Conservation (phyloP, 2,329 filamentous ascomycete species). For the Parafenestella ontariensis region DNA sequence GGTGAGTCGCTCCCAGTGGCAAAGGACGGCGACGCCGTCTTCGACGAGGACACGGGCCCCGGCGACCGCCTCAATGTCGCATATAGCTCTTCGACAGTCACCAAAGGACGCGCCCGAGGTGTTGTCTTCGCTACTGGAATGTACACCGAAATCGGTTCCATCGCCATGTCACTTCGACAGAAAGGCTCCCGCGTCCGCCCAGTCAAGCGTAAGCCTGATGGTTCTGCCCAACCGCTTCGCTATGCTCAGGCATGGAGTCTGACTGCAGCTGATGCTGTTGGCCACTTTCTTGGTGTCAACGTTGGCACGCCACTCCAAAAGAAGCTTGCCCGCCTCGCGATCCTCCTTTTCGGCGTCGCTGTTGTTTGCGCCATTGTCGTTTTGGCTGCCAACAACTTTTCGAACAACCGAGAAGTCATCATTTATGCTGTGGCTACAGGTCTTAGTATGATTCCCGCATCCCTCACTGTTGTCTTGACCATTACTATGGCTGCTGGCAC, state of each 20-base stretch:
- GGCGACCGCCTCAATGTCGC: slow-evolving; percentile 74
- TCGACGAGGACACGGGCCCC: slow-evolving; percentile 62
- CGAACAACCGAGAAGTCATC: slow-evolving; percentile 46
- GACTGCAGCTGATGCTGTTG: slow-evolving; percentile 53
- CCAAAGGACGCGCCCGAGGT: slow-evolving; percentile 71
- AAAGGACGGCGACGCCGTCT: slow-evolving; percentile 66
- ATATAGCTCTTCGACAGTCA: slow-evolving; percentile 73
- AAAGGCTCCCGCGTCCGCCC: slow-evolving; percentile 47
- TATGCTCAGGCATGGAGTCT: slow-evolving; percentile 58
- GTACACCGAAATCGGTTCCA: slow-evolving; percentile 75
- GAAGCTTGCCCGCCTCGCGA: slow-evolving; percentile 45
- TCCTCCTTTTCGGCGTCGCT: slow-evolving; percentile 42
- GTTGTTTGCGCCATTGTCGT: slow-evolving; percentile 46
- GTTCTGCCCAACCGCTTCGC: slow-evolving; percentile 40
- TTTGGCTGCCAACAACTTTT: slow-evolving; percentile 44
- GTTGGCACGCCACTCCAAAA: slow-evolving; percentile 48
- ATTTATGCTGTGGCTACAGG: slow-evolving; percentile 49
- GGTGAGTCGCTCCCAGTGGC: slow-evolving; percentile 72
- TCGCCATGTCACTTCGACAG: slow-evolving; percentile 70
- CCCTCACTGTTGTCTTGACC: slow-evolving; percentile 45
- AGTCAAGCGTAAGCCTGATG: slow-evolving; percentile 50
- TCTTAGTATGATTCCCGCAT: slow-evolving; percentile 47
- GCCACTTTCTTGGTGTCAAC: slow-evolving; percentile 49
- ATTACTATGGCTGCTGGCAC: slow-evolving; percentile 50
- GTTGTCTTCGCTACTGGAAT: slow-evolving; percentile 73